These are phyloP conservation scores for Phoma sp. DNA, from an alignment of 2,329 filamentous ascomycete species.

Conservation along the genomic window DNA sequence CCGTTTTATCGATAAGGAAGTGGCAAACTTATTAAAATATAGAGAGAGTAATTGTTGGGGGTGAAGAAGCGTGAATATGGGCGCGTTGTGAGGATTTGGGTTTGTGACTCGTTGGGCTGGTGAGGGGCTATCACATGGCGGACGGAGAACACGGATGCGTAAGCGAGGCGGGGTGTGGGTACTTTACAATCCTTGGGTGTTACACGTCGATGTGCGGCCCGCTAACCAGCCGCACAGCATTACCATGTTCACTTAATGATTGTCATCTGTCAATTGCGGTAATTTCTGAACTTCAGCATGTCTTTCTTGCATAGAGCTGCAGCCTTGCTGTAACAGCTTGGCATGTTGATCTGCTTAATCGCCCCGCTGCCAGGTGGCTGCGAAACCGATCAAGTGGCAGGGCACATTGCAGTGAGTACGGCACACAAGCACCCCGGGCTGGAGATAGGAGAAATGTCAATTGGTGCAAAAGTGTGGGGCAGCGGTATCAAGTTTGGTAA, in stretches of 20 bases:
- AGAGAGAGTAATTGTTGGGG: background rate
- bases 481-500: background rate
- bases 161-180: background rate
- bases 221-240: background rate
- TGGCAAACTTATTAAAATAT: background rate
- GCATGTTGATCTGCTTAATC: background rate
- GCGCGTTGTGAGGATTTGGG: too few relatives aligned
- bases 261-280: background rate
- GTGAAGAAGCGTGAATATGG: too few relatives aligned
- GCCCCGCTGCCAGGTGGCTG: background rate
- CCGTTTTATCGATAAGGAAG: conserved; percentile 19
- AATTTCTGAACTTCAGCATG: background rate
- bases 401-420: background rate
- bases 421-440: background rate
- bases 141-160: background rate
- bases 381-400: background rate
- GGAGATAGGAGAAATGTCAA: background rate
- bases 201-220: background rate
- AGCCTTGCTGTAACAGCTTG: background rate
- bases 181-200: background rate
- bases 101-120: background rate
- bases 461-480: background rate
- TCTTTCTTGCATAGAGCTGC: background rate
- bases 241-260: background rate
- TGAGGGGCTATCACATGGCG: background rate